Evolutionary conservation across 768 basidiomycete genomes (phyloP), one percentile per base, ranked within the genome.

Genomic region (Pleurotus giganteus): DNA sequence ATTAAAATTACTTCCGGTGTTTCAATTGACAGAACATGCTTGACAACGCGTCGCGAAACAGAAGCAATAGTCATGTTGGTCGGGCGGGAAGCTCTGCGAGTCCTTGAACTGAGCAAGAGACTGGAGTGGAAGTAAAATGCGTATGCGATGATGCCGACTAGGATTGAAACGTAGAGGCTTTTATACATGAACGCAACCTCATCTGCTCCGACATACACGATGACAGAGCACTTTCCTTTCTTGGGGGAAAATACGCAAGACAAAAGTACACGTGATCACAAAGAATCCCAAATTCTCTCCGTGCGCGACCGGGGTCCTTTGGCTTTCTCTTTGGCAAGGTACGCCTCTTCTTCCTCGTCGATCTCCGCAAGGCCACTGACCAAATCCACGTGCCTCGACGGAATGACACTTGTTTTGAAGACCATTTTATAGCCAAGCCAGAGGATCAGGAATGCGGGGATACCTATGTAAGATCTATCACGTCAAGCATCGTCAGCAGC

Each of bases 1-100:
- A n/a, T n/a, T n/a, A n/a, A n/a, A n/a, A n/a, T 29, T 23, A 85
- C 88, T 75, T 90, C 90, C 8, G 83, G 71, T 2, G 82, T 85
- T 65, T 92, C 91, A 15, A 86, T 73, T 0, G 94, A 86, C 9
- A 88, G 72, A 2, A 95, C 89, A 54, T 82, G 85, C 69, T 93
- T 89, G 58, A 84, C 65, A 19, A 94, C 87, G n/a, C 65, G 71
- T 31, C 94, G 85, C 17, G 89, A 88, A 32, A 79, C 61, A 27
- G 76, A 67, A 36, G 66, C 55, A 26, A 65, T 47, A 36, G 69
- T 54, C 67, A 74, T 75, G n/a, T 47, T 34, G 15, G 31, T 7
- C 12, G 8, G 44, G 44, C 19, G 56, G 54, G 19, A 41, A 51
- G 17, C 41, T 57, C 24, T 57, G 57, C 19, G 54, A 21, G 8